phyloP scores from a whole-genome alignment of 1,139 yeast species.

The Candida sp. region DNA sequence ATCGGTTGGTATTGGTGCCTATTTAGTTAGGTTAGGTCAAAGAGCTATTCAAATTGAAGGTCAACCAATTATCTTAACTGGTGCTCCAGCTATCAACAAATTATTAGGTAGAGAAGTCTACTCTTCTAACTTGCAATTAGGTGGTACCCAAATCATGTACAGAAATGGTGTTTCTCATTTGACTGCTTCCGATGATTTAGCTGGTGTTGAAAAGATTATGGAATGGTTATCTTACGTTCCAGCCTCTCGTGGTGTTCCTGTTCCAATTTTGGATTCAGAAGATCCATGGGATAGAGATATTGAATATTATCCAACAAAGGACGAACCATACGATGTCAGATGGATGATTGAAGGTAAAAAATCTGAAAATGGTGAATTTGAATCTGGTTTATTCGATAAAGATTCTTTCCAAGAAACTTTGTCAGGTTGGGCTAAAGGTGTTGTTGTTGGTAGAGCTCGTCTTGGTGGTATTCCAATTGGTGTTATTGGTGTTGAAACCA shows the following conservation, averaged over 20 bases:
- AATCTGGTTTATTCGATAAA: conserved; percentile 86
- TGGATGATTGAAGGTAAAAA: conserved; percentile 91
- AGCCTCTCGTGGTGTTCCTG: conserved; percentile 84
- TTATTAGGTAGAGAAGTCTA: conserved; percentile 95
- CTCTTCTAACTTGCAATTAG: conserved; percentile 93
- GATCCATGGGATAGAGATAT: conserved; percentile 95
- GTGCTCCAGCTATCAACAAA: conserved; percentile 99
- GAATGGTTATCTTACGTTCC: conserved; percentile 98
- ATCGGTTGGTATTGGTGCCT: conserved; percentile 99
- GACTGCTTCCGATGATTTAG: conserved; percentile 93
- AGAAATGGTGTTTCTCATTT: conserved; percentile 96
- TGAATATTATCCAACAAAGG: conserved; percentile 71
- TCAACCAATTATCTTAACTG: conserved; percentile 96
- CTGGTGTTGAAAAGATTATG: conserved; percentile 92
- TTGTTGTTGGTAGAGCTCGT: conserved; percentile 98
- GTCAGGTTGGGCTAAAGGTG: conserved; percentile 98
- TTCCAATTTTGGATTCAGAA: conserved; percentile 79
- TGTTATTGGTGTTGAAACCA: conserved; percentile 94
- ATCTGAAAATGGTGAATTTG: conserved; percentile 63
- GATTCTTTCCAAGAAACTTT: conserved; percentile 96
- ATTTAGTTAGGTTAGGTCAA: conserved; percentile 95
- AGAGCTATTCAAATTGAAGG: conserved; percentile 99
- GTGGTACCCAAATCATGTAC: conserved; percentile 99
- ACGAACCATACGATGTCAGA: conserved; percentile 85
- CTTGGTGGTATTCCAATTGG: conserved; percentile 99